Base-by-base conservation (phyloP, 2,329 filamentous ascomycete genomes). In the Penicillium sp. region DNA sequence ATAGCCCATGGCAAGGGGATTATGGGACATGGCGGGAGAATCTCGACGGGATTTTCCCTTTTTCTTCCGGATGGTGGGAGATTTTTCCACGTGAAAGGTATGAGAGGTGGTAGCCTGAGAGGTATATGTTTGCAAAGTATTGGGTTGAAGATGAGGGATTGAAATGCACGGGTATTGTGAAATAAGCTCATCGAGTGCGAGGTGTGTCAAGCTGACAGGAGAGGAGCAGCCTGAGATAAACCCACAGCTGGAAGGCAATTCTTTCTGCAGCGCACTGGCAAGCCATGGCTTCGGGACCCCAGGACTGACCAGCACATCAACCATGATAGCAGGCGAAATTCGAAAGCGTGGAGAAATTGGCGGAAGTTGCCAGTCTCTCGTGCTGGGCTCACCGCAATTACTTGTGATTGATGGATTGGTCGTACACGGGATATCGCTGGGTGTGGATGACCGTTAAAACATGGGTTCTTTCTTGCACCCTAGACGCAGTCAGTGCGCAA, bases 311-410 rank as follows among this genome's bases (percentile, higher is more conserved):
- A 60, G 20, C 30, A 59, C 29, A 23, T 54, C 55, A n/a, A 40
- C 45, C 60, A 63, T 63, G 12, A 30, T 48, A n/a, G 21, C 12
- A 21, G 21, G 15, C 18, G 3, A 39, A 21, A 2, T 2, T 4
- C n/a, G 40, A 34, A 15, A 34, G 18, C 24, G 34, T 39, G 17
- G 36, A 29, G 24, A 27, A 15, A 17, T 24, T 40, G 20, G 7
- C 18, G 7, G 24, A n/a, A 36, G 15, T 39, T 24, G 13, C 21
- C 20, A 39, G 24, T 49, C 12, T 30, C 32, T 54, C 18, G 20
- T 29, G 24, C 40, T 57, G 30, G 24, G 52, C 55, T 67, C 66
- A 69, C 66, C 68, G 66, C 63, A 62, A 61, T 27, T 62, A 32
- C 23, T 47, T 40, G 36, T 32, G 24, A 54, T 46, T 46, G 40